Percentiles rank a stretch among this genome's conserved stretches.
Evolutionary conservation across 2,329 filamentous ascomycete species (phyloP).

Genomic region (Colletotrichum gigasporum): DNA sequence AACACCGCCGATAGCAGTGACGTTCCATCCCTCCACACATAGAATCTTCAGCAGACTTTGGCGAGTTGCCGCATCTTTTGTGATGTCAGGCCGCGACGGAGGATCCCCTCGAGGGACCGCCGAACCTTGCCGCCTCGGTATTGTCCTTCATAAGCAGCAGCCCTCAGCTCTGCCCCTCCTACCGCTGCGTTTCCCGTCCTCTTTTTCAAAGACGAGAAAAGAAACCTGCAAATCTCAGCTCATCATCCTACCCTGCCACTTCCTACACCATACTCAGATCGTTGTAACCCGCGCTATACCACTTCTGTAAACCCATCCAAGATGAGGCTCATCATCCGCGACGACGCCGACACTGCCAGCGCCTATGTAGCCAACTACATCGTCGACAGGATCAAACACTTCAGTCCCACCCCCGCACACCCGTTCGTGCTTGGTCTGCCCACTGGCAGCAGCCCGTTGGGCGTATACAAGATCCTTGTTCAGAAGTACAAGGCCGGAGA

Average conservation of each 20-base stretch:
- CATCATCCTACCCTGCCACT: not conserved
- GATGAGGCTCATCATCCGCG: slow-evolving; percentile 87
- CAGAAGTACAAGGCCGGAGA: slow-evolving; percentile 73
- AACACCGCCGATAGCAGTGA: slow-evolving; percentile 32
- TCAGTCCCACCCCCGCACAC: slow-evolving; percentile 74
- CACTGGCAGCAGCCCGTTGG: slow-evolving; percentile 82
- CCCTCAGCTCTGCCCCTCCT: not conserved
- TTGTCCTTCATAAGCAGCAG: slow-evolving; percentile 28
- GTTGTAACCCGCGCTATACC: slow-evolving; percentile 31
- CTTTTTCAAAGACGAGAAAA: not conserved
- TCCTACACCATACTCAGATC: not conserved
- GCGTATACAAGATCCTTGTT: slow-evolving; percentile 81
- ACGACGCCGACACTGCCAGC: slow-evolving; percentile 74
- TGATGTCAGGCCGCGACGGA: slow-evolving; percentile 29
- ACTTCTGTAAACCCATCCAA: slow-evolving; percentile 37
- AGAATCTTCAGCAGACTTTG: slow-evolving; percentile 24
- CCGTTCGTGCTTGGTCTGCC: slow-evolving; percentile 87
- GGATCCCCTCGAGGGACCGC: slow-evolving; percentile 5
- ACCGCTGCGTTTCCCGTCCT: not conserved
- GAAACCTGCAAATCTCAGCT: not conserved
- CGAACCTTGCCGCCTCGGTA: not conserved
- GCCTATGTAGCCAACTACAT: slow-evolving; percentile 85
- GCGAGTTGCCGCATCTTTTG: slow-evolving; percentile 3
- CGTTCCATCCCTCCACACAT: slow-evolving; percentile 33
- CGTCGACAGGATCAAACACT: slow-evolving; percentile 82